Evolutionary conservation across 169 alveolate genomes (phyloP).

Genomic region (Neospora caninum): DNA sequence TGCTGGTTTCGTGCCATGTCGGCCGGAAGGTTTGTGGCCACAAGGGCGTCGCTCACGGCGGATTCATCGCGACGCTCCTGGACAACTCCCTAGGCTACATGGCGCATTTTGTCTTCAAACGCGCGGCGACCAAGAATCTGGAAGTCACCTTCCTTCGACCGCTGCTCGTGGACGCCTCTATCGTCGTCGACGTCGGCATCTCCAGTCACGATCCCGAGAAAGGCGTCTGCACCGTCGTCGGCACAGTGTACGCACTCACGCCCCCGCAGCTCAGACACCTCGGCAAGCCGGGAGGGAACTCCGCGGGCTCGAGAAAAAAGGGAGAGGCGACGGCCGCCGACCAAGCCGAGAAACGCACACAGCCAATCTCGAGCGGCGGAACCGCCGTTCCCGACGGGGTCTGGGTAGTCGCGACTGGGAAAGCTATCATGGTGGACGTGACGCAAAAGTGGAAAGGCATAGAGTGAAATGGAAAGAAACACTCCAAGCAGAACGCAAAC

Average conservation of each 20-base stretch:
- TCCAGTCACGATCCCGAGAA: background rate
- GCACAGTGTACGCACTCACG: background rate
- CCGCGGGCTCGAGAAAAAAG: background rate
- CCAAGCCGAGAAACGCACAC: background rate
- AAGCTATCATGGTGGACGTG: constrained; percentile 45
- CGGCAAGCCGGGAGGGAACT: background rate
- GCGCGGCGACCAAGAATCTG: constrained; percentile 45
- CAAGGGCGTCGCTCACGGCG: constrained; percentile 52
- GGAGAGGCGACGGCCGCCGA: background rate
- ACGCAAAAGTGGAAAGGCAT: constrained; percentile 31
- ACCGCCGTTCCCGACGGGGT: constrained; percentile 18
- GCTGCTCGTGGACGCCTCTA: background rate
- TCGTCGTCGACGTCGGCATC: constrained; percentile 11
- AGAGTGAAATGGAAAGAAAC: background rate
- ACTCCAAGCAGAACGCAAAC: background rate
- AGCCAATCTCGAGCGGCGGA: background rate
- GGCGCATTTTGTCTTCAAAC: background rate
- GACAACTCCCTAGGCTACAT: constrained; percentile 33
- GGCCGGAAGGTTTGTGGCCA: constrained; percentile 43
- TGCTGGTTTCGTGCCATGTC: constrained; percentile 15
- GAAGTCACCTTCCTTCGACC: constrained; percentile 23
- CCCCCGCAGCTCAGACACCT: background rate
- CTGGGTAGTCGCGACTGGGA: constrained; percentile 38
- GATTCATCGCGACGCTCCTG: constrained; percentile 30
- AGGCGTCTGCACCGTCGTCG: constrained; percentile 1